Evolutionary conservation across 2,329 filamentous ascomycete species (phyloP), one percentile per base, ranked within the genome.

Genomic region (Colletotrichum phormii): DNA sequence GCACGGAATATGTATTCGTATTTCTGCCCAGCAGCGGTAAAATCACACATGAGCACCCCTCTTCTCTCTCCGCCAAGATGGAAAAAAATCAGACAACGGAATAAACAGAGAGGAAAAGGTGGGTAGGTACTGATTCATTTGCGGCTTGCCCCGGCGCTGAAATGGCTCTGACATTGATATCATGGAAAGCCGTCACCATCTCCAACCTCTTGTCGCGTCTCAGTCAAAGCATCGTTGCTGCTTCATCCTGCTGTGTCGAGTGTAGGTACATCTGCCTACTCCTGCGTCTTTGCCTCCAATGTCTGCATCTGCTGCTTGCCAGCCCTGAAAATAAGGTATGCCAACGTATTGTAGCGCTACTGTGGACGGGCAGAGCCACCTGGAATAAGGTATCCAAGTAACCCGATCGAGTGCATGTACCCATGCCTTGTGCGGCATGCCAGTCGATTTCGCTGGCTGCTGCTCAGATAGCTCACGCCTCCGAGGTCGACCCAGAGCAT

Each of bases 321-420:
- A 46, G 31, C 24, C 26, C 29, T 58, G 35, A 18, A 70, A 61
- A 61, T 55, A 71, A 67, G 63, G 33, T 58, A 69, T 37, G 51
- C 29, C 31, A 64, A 53, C 18, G 46, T 26, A 37, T 29, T 65
- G 24, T 53, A 65, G 54, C 53, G 24, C 55, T 42, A 46, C 55
- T 31, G 37, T 55, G 42, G 53, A 22, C 35, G 15, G 51, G 24
- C 35, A 33, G 33, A 64, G 61, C 33, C 31, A 29, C 58, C 68
- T 57, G 29, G 68, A 37, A 59, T 53, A 59, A 18, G 54, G 54
- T 60, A 35, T 42, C 26, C 29, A 42, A 49, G 54, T 51, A 64
- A 46, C 59, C 35, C 54, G 60, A 64, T 70, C 66, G 70, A 70
- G 46, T 64, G 35, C 54, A 60, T 61, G 66, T 64, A 70, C 33